phyloP scores from a whole-genome alignment of 805 yeast genomes.

The Metschnikowia gelsemii region DNA sequence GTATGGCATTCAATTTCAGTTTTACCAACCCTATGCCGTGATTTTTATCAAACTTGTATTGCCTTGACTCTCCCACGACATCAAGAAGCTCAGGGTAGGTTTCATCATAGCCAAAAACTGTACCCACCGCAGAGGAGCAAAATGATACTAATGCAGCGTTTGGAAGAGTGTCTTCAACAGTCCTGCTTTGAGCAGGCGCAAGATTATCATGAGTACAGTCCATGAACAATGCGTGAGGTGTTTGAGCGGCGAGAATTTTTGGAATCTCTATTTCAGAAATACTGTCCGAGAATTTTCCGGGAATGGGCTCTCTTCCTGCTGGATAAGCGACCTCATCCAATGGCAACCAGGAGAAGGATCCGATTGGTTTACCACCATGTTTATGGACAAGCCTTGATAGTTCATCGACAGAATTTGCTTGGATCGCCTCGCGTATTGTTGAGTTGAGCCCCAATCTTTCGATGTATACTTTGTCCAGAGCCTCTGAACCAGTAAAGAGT shows the following conservation, averaged over 20 bases:
- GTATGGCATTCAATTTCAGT: constrained; percentile 52
- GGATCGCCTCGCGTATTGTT: constrained; percentile 95
- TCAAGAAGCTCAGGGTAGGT: constrained; percentile 79
- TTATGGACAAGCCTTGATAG: constrained; percentile 81
- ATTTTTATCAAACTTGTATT: constrained; percentile 48
- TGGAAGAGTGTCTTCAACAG: constrained; percentile 91
- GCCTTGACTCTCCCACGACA: constrained; percentile 73
- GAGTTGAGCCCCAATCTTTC: constrained; percentile 88
- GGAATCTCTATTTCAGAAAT: constrained; percentile 70
- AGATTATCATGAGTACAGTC: constrained; percentile 98
- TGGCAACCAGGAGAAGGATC: constrained; percentile 81
- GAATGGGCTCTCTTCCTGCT: constrained; percentile 42
- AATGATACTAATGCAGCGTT: constrained; percentile 92
- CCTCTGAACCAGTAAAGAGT: constrained; percentile 88
- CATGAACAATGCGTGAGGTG: constrained; percentile 95
- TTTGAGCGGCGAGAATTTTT: constrained; percentile 57
- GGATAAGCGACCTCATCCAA: constrained; percentile 73
- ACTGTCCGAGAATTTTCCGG: constrained; percentile 28
- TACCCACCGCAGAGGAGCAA: constrained; percentile 91
- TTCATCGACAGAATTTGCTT: constrained; percentile 86
- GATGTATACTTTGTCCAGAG: constrained; percentile 83
- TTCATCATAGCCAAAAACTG: constrained; percentile 93
- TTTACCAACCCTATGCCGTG: constrained; percentile 82
- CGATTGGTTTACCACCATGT: constrained; percentile 95
- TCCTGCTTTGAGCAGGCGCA: constrained; percentile 82